Base-by-base conservation (phyloP, 2,329 filamentous ascomycete species). In the Colletotrichum orchidophilum region DNA sequence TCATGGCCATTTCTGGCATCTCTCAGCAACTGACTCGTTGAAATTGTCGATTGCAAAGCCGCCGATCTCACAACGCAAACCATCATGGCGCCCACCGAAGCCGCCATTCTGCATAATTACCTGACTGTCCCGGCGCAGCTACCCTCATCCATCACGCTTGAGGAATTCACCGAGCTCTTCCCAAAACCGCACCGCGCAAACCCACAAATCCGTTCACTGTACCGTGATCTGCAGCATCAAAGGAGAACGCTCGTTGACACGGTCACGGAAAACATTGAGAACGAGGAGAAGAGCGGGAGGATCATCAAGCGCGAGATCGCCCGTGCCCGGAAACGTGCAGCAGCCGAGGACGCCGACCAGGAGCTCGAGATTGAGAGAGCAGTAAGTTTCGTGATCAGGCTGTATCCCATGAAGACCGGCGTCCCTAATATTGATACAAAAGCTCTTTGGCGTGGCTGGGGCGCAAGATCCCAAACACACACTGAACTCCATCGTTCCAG, bases 161-260 rank as follows among this genome's bases (percentile, higher is more conserved):
- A 91, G 68, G 89, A 94, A 74, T 97, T 97, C 84, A 90, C 89
- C 53, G 87, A 91, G 31, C 87, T 96, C 52, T 96, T 97, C 77
- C 94, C 94, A 12, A 88, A 87, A 61, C 81, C 88, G 49, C 85
- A 91, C 60, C 92, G 91, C 70, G 83, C 87, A 27, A 92, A 91
- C 57, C 88, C 92, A 0, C 90, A 92, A 66, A 87, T 96, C 58
- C 89, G 90, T 67, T 84, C 87, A 0, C 85, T 97, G 5, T 97
- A 97, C 79, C 90, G 93, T 58, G 93, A 96, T 79, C 86, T 97
- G 3, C 93, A 96, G 76, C 87, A 91, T 70, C 89, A 95, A 78
- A 90, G 94, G 65, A 90, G 91, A 72, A 86, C 87, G 58, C 84
- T 92, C 12, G 87, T 94, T 64, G 93, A 96, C 75, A 80, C 84